phyloP scores from a whole-genome alignment of 2,329 filamentous ascomycete species.

The Oidium heveae region DNA sequence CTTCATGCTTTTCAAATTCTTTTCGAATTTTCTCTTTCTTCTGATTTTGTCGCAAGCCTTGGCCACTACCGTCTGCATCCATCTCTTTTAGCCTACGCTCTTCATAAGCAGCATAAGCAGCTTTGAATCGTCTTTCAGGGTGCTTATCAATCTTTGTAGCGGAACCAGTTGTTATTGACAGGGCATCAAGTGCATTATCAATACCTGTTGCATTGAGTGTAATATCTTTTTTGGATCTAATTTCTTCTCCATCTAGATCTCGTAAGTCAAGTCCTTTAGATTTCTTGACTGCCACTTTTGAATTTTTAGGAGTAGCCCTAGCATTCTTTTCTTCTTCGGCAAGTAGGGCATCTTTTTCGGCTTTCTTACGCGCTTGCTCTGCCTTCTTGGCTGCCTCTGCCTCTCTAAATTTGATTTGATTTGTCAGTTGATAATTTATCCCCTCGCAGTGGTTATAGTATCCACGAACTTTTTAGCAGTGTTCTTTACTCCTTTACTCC shows the following conservation, averaged over 20 bases:
- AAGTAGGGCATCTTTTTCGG: constrained; percentile 62
- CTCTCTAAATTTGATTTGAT: constrained; percentile 28
- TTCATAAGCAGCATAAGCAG: constrained; percentile 62
- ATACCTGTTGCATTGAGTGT: constrained; percentile 67
- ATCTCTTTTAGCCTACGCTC: constrained; percentile 64
- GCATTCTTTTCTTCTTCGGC: constrained; percentile 66
- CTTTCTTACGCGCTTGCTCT: constrained; percentile 67
- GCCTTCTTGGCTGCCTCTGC: constrained; percentile 64
- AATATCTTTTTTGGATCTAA: constrained; percentile 17
- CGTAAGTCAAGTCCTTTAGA: constrained; percentile 44
- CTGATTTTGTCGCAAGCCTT: constrained; percentile 59
- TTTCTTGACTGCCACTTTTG: constrained; percentile 43
- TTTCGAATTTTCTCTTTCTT: constrained; percentile 62
- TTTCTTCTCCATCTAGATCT: constrained; percentile 38
- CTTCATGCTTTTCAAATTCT: constrained; percentile 83
- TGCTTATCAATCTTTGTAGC: constrained; percentile 60
- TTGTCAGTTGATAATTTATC: background rate
- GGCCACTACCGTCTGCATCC: constrained; percentile 46
- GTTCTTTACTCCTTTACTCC: constrained; percentile 67
- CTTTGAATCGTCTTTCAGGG: constrained; percentile 67
- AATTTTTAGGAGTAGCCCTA: constrained; percentile 41
- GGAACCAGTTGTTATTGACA: constrained; percentile 35
- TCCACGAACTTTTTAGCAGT: constrained; percentile 58
- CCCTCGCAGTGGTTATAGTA: background rate
- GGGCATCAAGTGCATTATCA: constrained; percentile 76